These are phyloP conservation scores for Yamadazyma kitorensis DNA, from an alignment of 805 yeast species.

Conservation along the genomic window DNA sequence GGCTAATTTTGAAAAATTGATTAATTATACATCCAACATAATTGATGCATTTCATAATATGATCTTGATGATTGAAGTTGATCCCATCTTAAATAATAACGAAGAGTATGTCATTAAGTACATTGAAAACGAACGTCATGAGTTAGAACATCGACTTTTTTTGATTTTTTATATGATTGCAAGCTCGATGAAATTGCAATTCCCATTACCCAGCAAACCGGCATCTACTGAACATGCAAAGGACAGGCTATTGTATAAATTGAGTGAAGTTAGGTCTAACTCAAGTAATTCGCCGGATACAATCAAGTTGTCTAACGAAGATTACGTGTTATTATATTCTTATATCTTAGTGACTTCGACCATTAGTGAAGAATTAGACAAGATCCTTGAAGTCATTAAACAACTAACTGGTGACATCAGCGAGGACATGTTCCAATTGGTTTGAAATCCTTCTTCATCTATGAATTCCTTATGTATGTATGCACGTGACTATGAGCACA, in stretches of 20 bases:
- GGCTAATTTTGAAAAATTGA: conserved; percentile 46
- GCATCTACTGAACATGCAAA: conserved; percentile 76
- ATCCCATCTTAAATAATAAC: conserved; percentile 48
- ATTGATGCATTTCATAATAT: conserved; percentile 75
- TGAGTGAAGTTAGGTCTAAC: conserved; percentile 51
- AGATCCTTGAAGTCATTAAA: conserved; percentile 51
- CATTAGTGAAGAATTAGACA: conserved; percentile 62
- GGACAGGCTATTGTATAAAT: conserved; percentile 62
- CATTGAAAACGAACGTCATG: conserved; percentile 57
- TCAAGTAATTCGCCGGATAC: conserved; percentile 14
- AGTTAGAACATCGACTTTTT: conserved; percentile 69
- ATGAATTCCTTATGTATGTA: too few relatives aligned
- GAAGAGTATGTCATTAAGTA: conserved; percentile 57
- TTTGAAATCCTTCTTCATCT: too few relatives aligned
- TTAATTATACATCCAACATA: conserved; percentile 58
- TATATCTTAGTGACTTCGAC: conserved; percentile 70
- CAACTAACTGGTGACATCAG: conserved; percentile 64
- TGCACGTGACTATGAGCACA: too few relatives aligned
- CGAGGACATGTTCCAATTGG: conserved; percentile 57
- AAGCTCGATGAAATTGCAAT: conserved; percentile 69
- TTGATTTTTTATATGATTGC: conserved; percentile 76
- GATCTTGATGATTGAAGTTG: conserved; percentile 63
- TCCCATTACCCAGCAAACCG: conserved; percentile 74
- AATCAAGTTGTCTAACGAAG: conserved; percentile 54
- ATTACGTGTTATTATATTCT: conserved; percentile 73